Percentiles rank a stretch among this genome's conserved stretches.
phyloP scores from a whole-genome alignment of 306 rosid species.

The Cucumis hystrix region DNA sequence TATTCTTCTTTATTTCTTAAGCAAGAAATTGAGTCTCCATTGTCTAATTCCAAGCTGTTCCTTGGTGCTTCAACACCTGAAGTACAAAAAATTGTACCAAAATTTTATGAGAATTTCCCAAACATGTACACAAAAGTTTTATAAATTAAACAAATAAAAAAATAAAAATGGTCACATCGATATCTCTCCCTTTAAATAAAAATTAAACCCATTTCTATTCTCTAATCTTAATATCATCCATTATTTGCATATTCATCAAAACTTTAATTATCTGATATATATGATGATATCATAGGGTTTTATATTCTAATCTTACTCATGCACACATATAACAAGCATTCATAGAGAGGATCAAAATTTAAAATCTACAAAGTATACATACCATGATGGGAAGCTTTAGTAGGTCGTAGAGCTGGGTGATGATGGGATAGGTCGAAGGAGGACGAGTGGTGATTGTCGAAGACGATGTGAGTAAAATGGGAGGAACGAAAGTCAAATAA shows the following conservation, averaged over 20 bases:
- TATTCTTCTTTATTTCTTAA: slow-evolving; percentile 29
- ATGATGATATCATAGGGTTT: background rate
- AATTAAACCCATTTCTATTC: too few species aligned
- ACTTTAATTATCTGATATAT: too few species aligned
- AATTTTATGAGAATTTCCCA: background rate
- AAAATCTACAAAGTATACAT: background rate
- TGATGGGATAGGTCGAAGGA: background rate
- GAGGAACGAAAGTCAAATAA: background rate
- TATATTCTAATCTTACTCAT: background rate
- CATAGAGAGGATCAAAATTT: background rate
- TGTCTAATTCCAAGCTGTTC: slow-evolving; percentile 59
- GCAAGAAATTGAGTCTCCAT: slow-evolving; percentile 14
- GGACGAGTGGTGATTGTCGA: background rate
- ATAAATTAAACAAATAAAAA: too few species aligned
- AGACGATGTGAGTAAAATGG: background rate
- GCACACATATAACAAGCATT: background rate
- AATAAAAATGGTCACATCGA: too few species aligned
- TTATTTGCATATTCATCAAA: too few species aligned
- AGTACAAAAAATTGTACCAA: background rate
- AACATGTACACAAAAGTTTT: too few species aligned
- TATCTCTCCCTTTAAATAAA: too few species aligned
- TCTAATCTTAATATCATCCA: too few species aligned
- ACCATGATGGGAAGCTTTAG: background rate
- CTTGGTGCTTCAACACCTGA: slow-evolving; percentile 67
- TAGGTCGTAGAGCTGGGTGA: background rate